A percentile compares a stretch with the other conserved stretches of the same genome.
Conservation (phyloP, 225 moss, liverwort and hornwort genomes). For the Sphagnum contortum region DNA sequence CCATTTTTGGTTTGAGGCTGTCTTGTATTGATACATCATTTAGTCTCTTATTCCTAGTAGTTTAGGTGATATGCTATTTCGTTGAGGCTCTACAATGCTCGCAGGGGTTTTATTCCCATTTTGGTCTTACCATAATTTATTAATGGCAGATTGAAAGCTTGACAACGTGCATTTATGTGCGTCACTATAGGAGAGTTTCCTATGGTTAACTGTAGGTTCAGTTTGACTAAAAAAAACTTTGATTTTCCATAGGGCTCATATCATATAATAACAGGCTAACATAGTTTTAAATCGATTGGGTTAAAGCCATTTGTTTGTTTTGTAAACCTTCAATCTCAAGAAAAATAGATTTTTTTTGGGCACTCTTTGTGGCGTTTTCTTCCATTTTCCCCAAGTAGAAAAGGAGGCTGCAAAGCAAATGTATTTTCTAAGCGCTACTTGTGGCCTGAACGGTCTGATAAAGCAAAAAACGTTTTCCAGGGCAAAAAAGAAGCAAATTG, state of each 20-base stretch:
- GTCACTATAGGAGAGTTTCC: not conserved
- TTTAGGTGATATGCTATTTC: too few relatives aligned
- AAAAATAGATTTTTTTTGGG: not conserved
- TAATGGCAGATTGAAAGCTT: conserved; percentile 1
- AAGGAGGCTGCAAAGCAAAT: not conserved
- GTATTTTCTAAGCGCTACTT: too few relatives aligned
- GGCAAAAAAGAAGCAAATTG: conserved; percentile 1
- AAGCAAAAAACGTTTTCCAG: too few relatives aligned
- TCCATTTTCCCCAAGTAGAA: not conserved
- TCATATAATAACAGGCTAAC: conserved; percentile 1
- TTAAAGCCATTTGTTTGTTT: conserved; percentile 1
- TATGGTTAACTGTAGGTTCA: conserved; percentile 1
- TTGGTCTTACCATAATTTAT: conserved; percentile 3
- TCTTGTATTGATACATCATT: too few relatives aligned
- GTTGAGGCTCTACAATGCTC: conserved; percentile 2
- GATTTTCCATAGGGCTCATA: too few relatives aligned
- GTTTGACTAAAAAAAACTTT: conserved; percentile 1
- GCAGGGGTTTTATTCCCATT: not conserved
- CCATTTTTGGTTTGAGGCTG: too few relatives aligned
- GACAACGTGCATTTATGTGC: not conserved
- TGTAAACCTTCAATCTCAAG: not conserved
- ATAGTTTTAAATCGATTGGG: conserved; percentile 1
- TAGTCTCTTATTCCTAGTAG: too few relatives aligned
- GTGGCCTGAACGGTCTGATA: too few relatives aligned
- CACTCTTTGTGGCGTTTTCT: not conserved